Conservation (phyloP, 2,329 filamentous ascomycete genomes). For the Endoconidiophora laricicola region DNA sequence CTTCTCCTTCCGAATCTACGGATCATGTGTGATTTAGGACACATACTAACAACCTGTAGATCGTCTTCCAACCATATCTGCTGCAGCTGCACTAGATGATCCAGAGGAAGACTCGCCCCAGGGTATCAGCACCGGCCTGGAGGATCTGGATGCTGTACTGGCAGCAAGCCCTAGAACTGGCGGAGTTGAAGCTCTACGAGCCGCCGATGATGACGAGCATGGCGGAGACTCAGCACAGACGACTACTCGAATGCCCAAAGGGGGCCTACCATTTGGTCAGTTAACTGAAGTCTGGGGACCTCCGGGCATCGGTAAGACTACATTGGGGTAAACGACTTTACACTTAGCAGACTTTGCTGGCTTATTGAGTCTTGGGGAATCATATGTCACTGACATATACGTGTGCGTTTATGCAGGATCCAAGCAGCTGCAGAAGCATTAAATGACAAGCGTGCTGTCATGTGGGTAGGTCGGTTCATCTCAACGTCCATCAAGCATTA, state of each 20-base stretch:
- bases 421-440: conserved; percentile 52
- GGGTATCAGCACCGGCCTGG: conserved; percentile 39
- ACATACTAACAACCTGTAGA: conserved; percentile 29
- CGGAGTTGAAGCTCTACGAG: neutral
- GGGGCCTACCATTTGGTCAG: conserved; percentile 58
- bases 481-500: conserved; percentile 9
- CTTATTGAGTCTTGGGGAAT: neutral
- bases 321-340: conserved; percentile 46
- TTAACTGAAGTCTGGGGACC: conserved; percentile 81
- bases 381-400: neutral
- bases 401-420: conserved; percentile 34
- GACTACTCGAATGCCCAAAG: conserved; percentile 14
- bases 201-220: neutral
- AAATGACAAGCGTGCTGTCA: conserved; percentile 41
- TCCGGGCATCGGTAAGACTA: conserved; percentile 70
- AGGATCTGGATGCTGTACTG: conserved; percentile 34
- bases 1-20: neutral
- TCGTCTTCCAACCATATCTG: conserved; percentile 60
- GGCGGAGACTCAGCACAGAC: neutral
- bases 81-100: conserved; percentile 51
- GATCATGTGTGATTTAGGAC: neutral
- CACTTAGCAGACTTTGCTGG: neutral
- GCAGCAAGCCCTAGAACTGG: conserved; percentile 1
- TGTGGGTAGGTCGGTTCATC: conserved; percentile 62
- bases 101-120: conserved; percentile 34